Percentiles rank a stretch among this genome's conserved stretches.
phyloP scores from a whole-genome alignment of 2,329 filamentous ascomycete genomes.

The Colletotrichum sp. region DNA sequence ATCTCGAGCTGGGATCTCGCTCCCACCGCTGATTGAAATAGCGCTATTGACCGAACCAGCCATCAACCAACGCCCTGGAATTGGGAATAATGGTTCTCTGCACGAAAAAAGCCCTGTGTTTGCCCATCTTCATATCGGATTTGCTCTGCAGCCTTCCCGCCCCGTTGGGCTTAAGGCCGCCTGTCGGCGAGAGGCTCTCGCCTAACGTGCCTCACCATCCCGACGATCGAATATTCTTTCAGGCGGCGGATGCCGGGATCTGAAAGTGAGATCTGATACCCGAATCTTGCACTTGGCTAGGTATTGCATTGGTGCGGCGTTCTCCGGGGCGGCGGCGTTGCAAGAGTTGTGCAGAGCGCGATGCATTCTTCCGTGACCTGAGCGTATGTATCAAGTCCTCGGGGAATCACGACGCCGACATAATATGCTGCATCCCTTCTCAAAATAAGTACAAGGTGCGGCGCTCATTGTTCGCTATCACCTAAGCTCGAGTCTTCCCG shows the following conservation, averaged over 20 bases:
- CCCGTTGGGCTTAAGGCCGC: neutral
- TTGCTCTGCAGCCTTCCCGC: neutral
- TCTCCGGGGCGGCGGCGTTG: neutral
- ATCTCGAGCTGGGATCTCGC: neutral
- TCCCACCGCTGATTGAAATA: neutral
- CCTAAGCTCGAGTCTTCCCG: neutral
- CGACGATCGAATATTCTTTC: neutral
- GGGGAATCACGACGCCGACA: neutral
- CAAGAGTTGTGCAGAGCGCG: neutral
- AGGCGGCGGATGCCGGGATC: neutral
- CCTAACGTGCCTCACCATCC: neutral
- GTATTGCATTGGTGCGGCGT: neutral
- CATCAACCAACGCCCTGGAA: neutral
- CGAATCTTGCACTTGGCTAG: neutral
- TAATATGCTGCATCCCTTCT: neutral
- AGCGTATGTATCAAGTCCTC: neutral
- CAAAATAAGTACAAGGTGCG: neutral
- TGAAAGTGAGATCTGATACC: slow-evolving; percentile 2
- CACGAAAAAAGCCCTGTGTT: neutral
- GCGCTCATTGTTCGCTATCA: neutral
- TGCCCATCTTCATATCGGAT: slow-evolving; percentile 2
- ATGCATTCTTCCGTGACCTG: neutral
- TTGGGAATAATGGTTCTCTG: neutral
- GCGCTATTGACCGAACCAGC: neutral
- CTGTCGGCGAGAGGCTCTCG: neutral